Evolutionary conservation across 306 rosid genomes (phyloP), one percentile per base, ranked within the genome.

Genomic region (Cicer yamashitae): DNA sequence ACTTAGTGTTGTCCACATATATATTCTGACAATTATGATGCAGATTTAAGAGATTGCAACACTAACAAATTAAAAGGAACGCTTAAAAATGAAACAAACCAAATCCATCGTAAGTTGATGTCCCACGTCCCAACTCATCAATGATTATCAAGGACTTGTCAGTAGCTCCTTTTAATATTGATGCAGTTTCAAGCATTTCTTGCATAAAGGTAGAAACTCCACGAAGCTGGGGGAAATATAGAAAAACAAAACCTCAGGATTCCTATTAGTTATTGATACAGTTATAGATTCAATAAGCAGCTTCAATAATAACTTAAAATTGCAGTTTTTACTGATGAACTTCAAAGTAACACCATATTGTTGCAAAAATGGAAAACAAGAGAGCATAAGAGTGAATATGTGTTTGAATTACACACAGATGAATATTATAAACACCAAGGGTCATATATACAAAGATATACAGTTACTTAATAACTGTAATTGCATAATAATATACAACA

Each of bases 171-270:
- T 88, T 94, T 86, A 94, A 77, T 81, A 94, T 92, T 22, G 97
- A 94, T 76, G 99, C 88, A 75, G 97, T 94, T 87, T 94, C 99
- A 30, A 94, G 99, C 99, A 94, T 94, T 88, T 94, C 99, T 92
- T 90, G 97, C 99, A 94, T 94, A 62, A 92, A 94, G 66, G 99
- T 94, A 70, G 99, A 94, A 80, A 94, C 96, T 75, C 99, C 99
- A 14, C 90, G 99, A 65, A 94, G 93, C 99, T 94, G 91, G 73
- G 74, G 74, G 43, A 65, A 58, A 46, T 17, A 65, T 52, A 17
- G 22, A 38, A 73, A 37, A 68, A 11, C 71, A 76, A 37, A 68
- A 11, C 71, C 17, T 76, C 75, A 67, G 62, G 76, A 83, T 50
- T 81, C 47, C 22, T 38, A 8, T 77, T 18, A 56, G 54, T 74